Base-by-base conservation (phyloP, 768 basidiomycete species). In the Megacollybia marginata region DNA sequence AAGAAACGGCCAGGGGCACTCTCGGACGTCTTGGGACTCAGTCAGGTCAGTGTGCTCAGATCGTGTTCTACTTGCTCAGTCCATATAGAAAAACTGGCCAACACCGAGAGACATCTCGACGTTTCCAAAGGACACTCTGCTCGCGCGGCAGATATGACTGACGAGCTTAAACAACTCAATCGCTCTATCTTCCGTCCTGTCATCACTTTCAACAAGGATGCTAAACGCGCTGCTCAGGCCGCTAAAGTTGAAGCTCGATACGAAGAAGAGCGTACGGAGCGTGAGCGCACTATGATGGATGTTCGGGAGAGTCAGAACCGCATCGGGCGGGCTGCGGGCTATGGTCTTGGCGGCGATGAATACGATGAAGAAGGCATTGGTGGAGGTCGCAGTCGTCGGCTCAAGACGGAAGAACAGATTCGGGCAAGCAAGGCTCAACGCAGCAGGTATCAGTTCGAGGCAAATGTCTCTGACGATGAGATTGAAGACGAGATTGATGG, bases 81-180 rank as follows among this genome's bases (percentile, higher is more conserved):
- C 15, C 20, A 16, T 15, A 56, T 60, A 90, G 88, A 89, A 68
- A 86, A 84, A 68, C 69, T 99, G 55, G 94, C 91, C 23, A 91
- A 91, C 63, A 96, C 95, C 28, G 93, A 97, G 65, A 85, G 91
- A 50, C 90, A 97, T 67, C 78, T 98, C 48, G 95, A 97, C 63
- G 81, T 92, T 47, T 77, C 94, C 46, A 97, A 90, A 66, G 87
- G 87, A 13, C 85, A 95, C 66, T 86, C 90, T 28, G 69, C 72
- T 42, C 83, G 90, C 2, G 94, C 95, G 15, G 86, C 86, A 49
- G 95, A 99, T 69, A 91, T 82, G 64, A 92, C 93, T 5, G 85
- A 83, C 52, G 94, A 98, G 66, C 80, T 99, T 49, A 94, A 92
- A 67, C 79, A 93, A 62, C 81, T 99, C 48, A 97, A 97, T 66